Evolutionary conservation across 129 eudicot genomes (phyloP).

Genomic region (Gnaphalium uliginosum): DNA sequence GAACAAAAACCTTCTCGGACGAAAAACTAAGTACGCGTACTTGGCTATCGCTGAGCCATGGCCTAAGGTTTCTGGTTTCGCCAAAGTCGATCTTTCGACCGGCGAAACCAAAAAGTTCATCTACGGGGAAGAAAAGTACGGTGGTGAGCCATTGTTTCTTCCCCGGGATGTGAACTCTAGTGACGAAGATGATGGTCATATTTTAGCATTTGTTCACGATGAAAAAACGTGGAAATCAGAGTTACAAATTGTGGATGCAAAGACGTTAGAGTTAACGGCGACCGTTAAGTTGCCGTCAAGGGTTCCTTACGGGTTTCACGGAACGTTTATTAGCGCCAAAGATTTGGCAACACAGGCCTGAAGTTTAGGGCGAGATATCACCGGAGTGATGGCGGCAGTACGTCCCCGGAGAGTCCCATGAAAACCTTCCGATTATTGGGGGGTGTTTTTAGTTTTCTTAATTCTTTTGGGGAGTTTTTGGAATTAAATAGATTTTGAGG

Average conservation of each 20-base stretch:
- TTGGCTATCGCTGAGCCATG: slow-evolving; percentile 62
- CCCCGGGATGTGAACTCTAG: slow-evolving; percentile 33
- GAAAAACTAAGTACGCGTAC: slow-evolving; percentile 48
- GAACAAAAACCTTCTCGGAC: slow-evolving; percentile 47
- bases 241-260: slow-evolving; percentile 50
- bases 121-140: slow-evolving; percentile 47
- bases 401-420: slow-evolving; percentile 56
- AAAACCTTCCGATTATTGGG: slow-evolving; percentile 14
- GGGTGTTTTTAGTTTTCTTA: slow-evolving; percentile 18
- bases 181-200: slow-evolving; percentile 51
- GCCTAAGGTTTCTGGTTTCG: slow-evolving; percentile 66
- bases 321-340: slow-evolving; percentile 43
- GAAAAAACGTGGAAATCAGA: slow-evolving; percentile 54
- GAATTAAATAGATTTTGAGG: slow-evolving; percentile 26
- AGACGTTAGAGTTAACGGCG: slow-evolving; percentile 47
- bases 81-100: slow-evolving; percentile 48
- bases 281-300: slow-evolving; percentile 49
- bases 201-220: slow-evolving; percentile 54
- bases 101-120: slow-evolving; percentile 44
- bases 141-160: slow-evolving; percentile 57
- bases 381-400: slow-evolving; percentile 48
- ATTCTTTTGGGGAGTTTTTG: slow-evolving; percentile 22
- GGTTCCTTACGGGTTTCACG: slow-evolving; percentile 62
- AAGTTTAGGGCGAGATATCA: slow-evolving; percentile 33
- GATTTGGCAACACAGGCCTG: slow-evolving; percentile 48